Conservation (phyloP, 192 early-diverging fungal genomes). For the Backusella sp. region DNA sequence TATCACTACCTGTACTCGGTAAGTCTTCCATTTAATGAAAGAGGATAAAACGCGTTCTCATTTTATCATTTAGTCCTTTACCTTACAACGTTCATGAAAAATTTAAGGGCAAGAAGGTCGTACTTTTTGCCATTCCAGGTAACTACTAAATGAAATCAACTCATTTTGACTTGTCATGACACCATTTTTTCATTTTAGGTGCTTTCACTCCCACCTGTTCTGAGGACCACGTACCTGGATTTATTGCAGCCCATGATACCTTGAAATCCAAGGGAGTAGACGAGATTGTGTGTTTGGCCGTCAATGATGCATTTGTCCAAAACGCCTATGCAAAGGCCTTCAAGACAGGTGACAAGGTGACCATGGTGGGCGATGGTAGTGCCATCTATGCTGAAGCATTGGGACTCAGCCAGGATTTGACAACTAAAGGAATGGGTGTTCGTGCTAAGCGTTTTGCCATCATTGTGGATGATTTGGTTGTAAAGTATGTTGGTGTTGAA, state of each 20-base stretch:
- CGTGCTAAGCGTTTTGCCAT: conserved; percentile 73
- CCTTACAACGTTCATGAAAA: conserved; percentile 40
- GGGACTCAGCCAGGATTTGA: conserved; percentile 63
- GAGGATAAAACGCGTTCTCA: not conserved
- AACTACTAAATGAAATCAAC: not conserved
- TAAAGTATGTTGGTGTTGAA: conserved; percentile 75
- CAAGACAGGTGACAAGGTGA: conserved; percentile 47
- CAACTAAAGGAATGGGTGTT: conserved; percentile 61
- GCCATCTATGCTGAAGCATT: conserved; percentile 66
- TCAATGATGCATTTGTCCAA: conserved; percentile 50
- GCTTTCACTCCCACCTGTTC: conserved; percentile 69
- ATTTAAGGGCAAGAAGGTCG: conserved; percentile 60
- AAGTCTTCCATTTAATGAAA: conserved; percentile 3
- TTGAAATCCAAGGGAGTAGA: conserved; percentile 71
- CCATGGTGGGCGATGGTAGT: conserved; percentile 77
- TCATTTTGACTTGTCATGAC: not conserved
- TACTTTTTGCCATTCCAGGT: conserved; percentile 64
- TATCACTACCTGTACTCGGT: conserved; percentile 34
- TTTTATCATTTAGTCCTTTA: conserved; percentile 20
- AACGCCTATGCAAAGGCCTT: conserved; percentile 53
- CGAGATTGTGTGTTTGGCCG: conserved; percentile 64
- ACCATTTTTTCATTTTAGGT: conserved; percentile 1
- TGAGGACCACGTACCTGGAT: conserved; percentile 68
- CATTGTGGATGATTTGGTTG: conserved; percentile 68
- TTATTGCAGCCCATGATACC: conserved; percentile 46